These are phyloP conservation scores for Arachis monticola DNA, from an alignment of 331 rosid genomes.

Conservation along the genomic window DNA sequence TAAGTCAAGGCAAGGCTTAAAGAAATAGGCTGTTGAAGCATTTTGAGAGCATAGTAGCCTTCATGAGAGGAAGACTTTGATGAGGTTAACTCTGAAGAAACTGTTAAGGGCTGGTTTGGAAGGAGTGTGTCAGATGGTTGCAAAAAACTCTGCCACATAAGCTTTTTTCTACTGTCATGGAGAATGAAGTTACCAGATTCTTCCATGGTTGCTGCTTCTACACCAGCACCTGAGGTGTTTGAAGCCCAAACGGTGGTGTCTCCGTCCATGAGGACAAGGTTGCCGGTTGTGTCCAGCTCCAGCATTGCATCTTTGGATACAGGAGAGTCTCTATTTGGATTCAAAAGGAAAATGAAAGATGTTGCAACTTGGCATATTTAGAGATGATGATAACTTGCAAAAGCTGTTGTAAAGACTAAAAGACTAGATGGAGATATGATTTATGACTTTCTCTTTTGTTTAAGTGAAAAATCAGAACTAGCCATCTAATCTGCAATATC, in stretches of 20 bases:
- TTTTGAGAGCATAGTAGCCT: slow-evolving; percentile 73
- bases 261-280: slow-evolving; percentile 68
- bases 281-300: slow-evolving; percentile 79
- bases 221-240: slow-evolving; percentile 66
- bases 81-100: slow-evolving; percentile 68
- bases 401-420: slow-evolving; percentile 56
- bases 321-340: slow-evolving; percentile 69
- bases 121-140: slow-evolving; percentile 90
- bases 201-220: slow-evolving; percentile 56
- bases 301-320: slow-evolving; percentile 66
- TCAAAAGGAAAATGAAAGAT: slow-evolving; percentile 58
- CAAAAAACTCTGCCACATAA: slow-evolving; percentile 85
- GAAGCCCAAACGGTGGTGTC: slow-evolving; percentile 65
- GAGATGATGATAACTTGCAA: slow-evolving; percentile 57
- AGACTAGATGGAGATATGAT: slow-evolving; percentile 42
- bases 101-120: slow-evolving; percentile 83
- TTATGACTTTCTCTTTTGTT: slow-evolving; percentile 29
- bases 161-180: slow-evolving; percentile 40
- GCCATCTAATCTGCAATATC: slow-evolving; percentile 32
- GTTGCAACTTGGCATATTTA: slow-evolving; percentile 40
- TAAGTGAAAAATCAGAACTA: slow-evolving; percentile 43
- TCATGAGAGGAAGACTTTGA: slow-evolving; percentile 67
- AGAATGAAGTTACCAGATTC: slow-evolving; percentile 88
- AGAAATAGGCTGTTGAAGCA: slow-evolving; percentile 64
- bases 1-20: slow-evolving; percentile 74